These are phyloP conservation scores for Diversispora eburnea DNA, from an alignment of 192 early-diverging fungal genomes.

Conservation along the genomic window DNA sequence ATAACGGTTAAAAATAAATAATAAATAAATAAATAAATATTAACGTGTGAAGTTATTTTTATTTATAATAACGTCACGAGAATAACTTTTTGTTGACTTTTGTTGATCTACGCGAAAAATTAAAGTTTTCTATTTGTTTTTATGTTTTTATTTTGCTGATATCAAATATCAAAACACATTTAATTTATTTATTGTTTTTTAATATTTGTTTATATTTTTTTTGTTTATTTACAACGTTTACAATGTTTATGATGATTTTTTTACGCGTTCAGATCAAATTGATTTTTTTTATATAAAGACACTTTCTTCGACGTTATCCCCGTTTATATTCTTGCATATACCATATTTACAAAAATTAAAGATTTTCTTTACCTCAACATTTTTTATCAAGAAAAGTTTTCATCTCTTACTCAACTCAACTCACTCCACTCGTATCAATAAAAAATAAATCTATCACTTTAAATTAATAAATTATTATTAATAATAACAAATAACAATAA, in stretches of 20 bases:
- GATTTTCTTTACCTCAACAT: background rate
- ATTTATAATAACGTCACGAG: too few relatives aligned
- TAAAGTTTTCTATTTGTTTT: too few relatives aligned
- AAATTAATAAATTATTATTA: background rate
- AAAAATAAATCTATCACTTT: slow-evolving; percentile 1
- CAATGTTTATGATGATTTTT: background rate
- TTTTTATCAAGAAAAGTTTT: background rate
- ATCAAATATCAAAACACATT: too few relatives aligned
- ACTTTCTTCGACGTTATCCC: background rate
- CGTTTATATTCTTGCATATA: background rate
- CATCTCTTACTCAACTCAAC: background rate
- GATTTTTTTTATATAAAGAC: background rate
- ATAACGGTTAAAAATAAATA: background rate
- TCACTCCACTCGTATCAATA: background rate
- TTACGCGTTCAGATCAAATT: background rate
- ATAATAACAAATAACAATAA: slow-evolving; percentile 8
- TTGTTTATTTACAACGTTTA: background rate
- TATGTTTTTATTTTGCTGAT: too few relatives aligned
- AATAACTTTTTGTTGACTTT: too few relatives aligned
- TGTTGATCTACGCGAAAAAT: too few relatives aligned
- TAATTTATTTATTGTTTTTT: slow-evolving; percentile 1
- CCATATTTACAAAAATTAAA: background rate
- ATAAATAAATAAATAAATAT: too few relatives aligned
- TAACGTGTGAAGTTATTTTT: too few relatives aligned
- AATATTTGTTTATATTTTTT: background rate